A percentile compares a stretch with the other conserved stretches of the same genome.
phyloP scores from a whole-genome alignment of 176 grass and related monocot genomes.

The Microstegium vimineum region DNA sequence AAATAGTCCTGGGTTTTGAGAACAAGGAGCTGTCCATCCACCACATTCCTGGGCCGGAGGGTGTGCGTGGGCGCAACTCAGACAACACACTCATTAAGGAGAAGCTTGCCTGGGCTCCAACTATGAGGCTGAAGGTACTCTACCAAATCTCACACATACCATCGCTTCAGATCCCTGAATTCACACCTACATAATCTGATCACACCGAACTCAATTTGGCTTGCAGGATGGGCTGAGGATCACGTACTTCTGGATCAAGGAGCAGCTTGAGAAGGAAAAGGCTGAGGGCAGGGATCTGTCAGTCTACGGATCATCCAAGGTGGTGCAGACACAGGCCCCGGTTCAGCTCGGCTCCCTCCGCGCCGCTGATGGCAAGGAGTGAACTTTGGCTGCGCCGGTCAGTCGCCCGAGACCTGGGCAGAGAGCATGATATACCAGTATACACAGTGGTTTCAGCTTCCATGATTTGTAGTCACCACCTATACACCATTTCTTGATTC shows the following conservation, averaged over 20 bases:
- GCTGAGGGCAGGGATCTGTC: slow-evolving; percentile 42
- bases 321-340: slow-evolving; percentile 63
- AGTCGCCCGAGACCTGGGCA: neutral
- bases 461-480: slow-evolving; percentile 6
- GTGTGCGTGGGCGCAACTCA: slow-evolving; percentile 57
- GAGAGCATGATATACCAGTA: neutral
- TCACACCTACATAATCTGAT: neutral
- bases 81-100: slow-evolving; percentile 68
- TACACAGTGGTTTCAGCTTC: neutral
- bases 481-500: slow-evolving; percentile 34
- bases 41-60: slow-evolving; percentile 56
- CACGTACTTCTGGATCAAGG: slow-evolving; percentile 96
- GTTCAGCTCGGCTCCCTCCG: slow-evolving; percentile 91
- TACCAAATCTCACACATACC: neutral
- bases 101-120: slow-evolving; percentile 66
- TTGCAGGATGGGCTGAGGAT: slow-evolving; percentile 75
- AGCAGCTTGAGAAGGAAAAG: slow-evolving; percentile 86
- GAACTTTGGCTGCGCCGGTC: neutral
- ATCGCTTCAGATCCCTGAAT: neutral
- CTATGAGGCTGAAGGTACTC: slow-evolving; percentile 59
- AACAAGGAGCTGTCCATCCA: slow-evolving; percentile 54
- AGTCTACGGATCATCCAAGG: slow-evolving; percentile 70
- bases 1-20: slow-evolving; percentile 51
- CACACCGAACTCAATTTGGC: neutral
- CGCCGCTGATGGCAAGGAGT: slow-evolving; percentile 86